Evolutionary conservation across 768 basidiomycete species (phyloP).

Genomic region (Termitomyces titanicus): DNA sequence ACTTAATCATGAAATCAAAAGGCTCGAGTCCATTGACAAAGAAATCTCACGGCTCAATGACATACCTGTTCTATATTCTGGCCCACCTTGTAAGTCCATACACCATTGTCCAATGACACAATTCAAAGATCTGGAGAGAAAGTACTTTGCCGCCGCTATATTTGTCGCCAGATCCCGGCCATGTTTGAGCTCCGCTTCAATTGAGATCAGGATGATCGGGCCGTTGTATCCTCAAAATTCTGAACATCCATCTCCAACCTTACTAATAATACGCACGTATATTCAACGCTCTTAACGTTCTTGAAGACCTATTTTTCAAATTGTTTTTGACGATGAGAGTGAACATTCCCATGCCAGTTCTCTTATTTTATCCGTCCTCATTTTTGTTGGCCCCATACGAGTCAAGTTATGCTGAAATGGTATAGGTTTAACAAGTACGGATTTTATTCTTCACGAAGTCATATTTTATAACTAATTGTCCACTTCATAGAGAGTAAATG

Average conservation of each 20-base stretch:
- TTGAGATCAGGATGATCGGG: neutral
- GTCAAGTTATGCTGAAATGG: neutral
- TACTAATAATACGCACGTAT: too few relatives aligned
- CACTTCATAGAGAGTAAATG: neutral
- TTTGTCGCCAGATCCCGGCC: too few relatives aligned
- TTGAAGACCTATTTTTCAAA: neutral
- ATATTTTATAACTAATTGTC: neutral
- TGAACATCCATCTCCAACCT: constrained; percentile 2
- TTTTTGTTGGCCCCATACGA: neutral
- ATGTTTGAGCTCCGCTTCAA: constrained; percentile 5
- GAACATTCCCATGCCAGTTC: neutral
- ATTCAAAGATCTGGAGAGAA: too few relatives aligned
- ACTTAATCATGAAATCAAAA: too few relatives aligned
- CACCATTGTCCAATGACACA: too few relatives aligned
- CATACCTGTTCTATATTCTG: too few relatives aligned
- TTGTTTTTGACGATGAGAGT: neutral
- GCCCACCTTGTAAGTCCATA: too few relatives aligned
- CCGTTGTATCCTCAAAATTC: too few relatives aligned
- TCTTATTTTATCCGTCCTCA: neutral
- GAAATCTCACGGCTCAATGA: too few relatives aligned
- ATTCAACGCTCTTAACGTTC: neutral
- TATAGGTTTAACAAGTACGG: neutral
- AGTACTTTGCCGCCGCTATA: too few relatives aligned
- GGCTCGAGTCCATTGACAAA: too few relatives aligned
- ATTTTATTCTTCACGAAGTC: neutral